Base-by-base conservation (phyloP, 495 filamentous ascomycete species). In the Trichoderma asperelloides region DNA sequence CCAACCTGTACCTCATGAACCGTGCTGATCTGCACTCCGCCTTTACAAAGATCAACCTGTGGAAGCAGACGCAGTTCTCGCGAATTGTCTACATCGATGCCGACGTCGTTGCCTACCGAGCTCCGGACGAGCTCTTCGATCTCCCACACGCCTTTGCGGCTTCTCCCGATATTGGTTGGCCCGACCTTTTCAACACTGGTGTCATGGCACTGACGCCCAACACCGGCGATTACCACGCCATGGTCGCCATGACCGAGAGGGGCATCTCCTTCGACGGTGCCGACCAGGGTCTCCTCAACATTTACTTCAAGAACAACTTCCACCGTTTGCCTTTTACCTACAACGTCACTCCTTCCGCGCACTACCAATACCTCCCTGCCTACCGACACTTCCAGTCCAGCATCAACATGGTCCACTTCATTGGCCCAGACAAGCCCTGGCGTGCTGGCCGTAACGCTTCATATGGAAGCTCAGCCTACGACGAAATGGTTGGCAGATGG, bases 231-330 rank as follows among this genome's bases (percentile, higher is more conserved):
- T 97, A 95, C 76, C 88, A 89, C 73, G 89, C 92, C 28, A 82
- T 99, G 71, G 81, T 86, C 68, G 89, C 90, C 63, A 84, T 97
- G 76, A 93, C 96, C 33, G 84, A 92, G 69, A 79, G 88, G 41
- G 93, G 92, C 63, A 90, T 91, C 74, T 96, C 92, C 71, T 99
- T 99, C 71, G 95, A 99, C 78, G 96, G 95, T 28, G 95, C 96
- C 41, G 95, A 99, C 72, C 95, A 99, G 76, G 95, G 95, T 21
- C 82, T 99, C 55, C 78, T 99, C 72, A 99, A 99, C 75, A 91
- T 94, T 82, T 89, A 97, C 77, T 99, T 96, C 79, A 84, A 82
- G 69, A 84, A 89, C 71, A 79, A 73, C 25, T 97, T 87, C 85
- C 88, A 97, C 77, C 85, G 93, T 68, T 79, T 99, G 70, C 93